Conservation (phyloP, 2,329 filamentous ascomycete genomes). For the Sclerotinia borealis region DNA sequence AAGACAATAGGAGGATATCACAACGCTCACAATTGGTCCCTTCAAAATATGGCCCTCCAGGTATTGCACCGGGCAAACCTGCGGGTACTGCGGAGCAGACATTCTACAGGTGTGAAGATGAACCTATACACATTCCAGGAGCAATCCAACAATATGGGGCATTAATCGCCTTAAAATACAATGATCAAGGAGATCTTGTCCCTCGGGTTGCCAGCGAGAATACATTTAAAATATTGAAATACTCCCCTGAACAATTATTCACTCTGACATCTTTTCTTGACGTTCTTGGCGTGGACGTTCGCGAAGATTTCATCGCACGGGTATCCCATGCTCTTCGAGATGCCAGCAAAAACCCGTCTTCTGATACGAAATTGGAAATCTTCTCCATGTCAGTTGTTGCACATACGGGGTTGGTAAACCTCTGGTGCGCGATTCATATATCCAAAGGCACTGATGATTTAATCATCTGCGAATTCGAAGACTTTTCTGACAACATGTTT, state of each 20-base stretch:
- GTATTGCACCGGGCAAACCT: slow-evolving; percentile 14
- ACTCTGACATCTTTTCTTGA: slow-evolving; percentile 71
- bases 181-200: slow-evolving; percentile 57
- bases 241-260: slow-evolving; percentile 71
- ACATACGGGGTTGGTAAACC: slow-evolving; percentile 4
- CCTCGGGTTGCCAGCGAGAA: slow-evolving; percentile 80
- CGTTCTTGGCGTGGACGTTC: slow-evolving; percentile 75
- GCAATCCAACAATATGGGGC: slow-evolving; percentile 68
- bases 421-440: slow-evolving; percentile 12
- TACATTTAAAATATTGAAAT: slow-evolving; percentile 66
- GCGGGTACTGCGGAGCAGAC: slow-evolving; percentile 5
- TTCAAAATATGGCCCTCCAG: slow-evolving; percentile 18
- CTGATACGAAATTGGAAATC: slow-evolving; percentile 76
- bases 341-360: not conserved
- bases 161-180: slow-evolving; percentile 67
- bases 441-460: slow-evolving; percentile 61
- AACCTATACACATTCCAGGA: slow-evolving; percentile 68
- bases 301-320: slow-evolving; percentile 5
- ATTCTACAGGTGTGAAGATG: slow-evolving; percentile 66
- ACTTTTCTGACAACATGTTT: slow-evolving; percentile 63
- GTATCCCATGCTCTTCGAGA: slow-evolving; percentile 2
- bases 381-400: slow-evolving; percentile 59
- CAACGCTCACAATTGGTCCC: slow-evolving; percentile 18
- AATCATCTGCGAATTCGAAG: slow-evolving; percentile 82
- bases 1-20: slow-evolving; percentile 12